Conservation (phyloP, 1,284 basidiomycete genomes). For the Blastosporella zonata region DNA sequence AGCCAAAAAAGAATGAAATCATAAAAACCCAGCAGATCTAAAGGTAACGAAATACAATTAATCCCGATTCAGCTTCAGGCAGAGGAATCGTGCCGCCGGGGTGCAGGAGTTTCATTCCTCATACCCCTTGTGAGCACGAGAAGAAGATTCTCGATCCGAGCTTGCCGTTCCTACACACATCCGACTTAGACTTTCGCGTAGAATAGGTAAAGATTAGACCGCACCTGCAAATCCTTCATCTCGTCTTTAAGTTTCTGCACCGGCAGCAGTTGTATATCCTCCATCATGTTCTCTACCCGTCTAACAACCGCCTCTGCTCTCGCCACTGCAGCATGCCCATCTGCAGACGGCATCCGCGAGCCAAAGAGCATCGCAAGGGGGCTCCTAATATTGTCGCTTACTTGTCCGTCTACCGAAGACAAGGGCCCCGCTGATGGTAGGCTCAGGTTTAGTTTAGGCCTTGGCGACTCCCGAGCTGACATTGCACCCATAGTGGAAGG, state of each 20-base stretch:
- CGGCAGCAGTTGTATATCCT: constrained; percentile 59
- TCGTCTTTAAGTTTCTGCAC: constrained; percentile 67
- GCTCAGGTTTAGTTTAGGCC: constrained; percentile 7
- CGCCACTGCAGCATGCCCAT: constrained; percentile 24
- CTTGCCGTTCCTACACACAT: constrained; percentile 62
- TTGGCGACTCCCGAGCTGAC: constrained; percentile 16
- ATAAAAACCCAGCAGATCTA: not conserved
- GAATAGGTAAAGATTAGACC: constrained; percentile 1
- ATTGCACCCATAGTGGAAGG: constrained; percentile 7
- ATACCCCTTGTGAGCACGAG: constrained; percentile 49
- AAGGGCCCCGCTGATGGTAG: constrained; percentile 9
- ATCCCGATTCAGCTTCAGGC: not conserved
- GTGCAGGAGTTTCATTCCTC: constrained; percentile 34
- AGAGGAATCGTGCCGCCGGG: constrained; percentile 5
- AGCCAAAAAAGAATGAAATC: not conserved
- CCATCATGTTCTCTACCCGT: constrained; percentile 57
- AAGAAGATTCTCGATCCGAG: constrained; percentile 71
- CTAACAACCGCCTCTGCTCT: constrained; percentile 41
- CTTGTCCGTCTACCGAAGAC: not conserved
- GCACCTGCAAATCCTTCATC: constrained; percentile 76
- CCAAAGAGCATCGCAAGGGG: constrained; percentile 55
- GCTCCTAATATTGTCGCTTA: constrained; percentile 31
- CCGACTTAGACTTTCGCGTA: not conserved
- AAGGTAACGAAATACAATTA: not conserved
- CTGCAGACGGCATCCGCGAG: constrained; percentile 24